Conservation (phyloP, 768 basidiomycete species). For the Xerocomellus chrysenteron region DNA sequence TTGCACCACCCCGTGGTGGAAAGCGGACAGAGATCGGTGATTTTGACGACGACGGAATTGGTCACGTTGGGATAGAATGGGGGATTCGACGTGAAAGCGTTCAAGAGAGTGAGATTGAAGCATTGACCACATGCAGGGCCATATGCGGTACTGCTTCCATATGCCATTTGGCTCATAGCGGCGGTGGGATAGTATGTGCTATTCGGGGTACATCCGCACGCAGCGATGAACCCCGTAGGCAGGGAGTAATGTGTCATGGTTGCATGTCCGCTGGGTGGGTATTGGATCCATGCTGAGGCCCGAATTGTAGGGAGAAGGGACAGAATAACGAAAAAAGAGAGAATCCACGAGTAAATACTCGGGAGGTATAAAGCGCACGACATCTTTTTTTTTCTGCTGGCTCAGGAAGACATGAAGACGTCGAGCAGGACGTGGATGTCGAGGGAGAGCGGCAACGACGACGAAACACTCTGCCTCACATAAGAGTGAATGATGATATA, state of each 20-base stretch:
- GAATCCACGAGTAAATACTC: constrained; percentile 13
- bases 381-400: constrained; percentile 15
- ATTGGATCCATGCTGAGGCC: constrained; percentile 59
- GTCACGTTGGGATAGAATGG: constrained; percentile 63
- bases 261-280: constrained; percentile 59
- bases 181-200: constrained; percentile 75
- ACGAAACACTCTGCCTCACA: not conserved
- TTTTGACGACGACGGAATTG: constrained; percentile 69
- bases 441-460: not conserved
- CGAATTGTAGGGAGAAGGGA: constrained; percentile 24
- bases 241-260: constrained; percentile 77
- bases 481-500: not conserved
- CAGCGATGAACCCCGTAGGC: constrained; percentile 49
- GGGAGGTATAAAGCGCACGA: not conserved
- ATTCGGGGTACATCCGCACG: constrained; percentile 72
- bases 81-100: constrained; percentile 63
- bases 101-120: constrained; percentile 73
- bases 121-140: constrained; percentile 77
- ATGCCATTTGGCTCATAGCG: constrained; percentile 78
- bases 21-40: constrained; percentile 78
- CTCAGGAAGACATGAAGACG: constrained; percentile 16
- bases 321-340: constrained; percentile 23
- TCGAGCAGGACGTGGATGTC: not conserved
- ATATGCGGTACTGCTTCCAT: constrained; percentile 68
- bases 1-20: constrained; percentile 67